Conservation (phyloP, 257 asterid species). For the Petrea volubilis region DNA sequence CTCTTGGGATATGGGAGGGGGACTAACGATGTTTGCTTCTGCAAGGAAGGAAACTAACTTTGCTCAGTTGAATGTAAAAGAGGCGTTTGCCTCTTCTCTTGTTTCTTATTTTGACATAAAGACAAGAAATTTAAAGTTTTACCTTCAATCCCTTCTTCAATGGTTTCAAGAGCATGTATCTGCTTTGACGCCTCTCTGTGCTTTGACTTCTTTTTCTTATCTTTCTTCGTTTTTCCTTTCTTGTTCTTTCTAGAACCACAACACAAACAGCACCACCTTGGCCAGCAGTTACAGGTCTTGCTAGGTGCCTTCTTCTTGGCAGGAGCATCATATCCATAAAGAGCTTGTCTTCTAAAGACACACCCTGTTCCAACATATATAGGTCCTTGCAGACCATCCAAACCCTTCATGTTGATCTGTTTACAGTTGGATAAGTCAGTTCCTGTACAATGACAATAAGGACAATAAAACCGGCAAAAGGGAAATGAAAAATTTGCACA, state of each 20-base stretch:
- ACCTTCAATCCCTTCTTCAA: conserved; percentile 68
- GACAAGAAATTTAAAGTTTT: neutral
- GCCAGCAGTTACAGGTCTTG: conserved; percentile 72
- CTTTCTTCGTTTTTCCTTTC: conserved; percentile 50
- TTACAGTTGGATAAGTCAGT: conserved; percentile 25
- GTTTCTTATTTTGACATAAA: neutral
- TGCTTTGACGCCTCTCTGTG: conserved; percentile 70
- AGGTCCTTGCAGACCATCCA: conserved; percentile 83
- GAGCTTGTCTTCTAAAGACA: conserved; percentile 74
- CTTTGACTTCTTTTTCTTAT: conserved; percentile 41
- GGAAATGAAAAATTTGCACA: conserved; percentile 17
- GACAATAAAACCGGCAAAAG: neutral
- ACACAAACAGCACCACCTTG: conserved; percentile 60
- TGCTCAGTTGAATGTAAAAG: neutral
- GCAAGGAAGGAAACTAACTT: conserved; percentile 17
- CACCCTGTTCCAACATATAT: conserved; percentile 79
- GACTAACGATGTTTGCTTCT: conserved; percentile 37
- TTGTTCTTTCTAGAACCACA: conserved; percentile 47
- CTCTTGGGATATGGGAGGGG: conserved; percentile 41
- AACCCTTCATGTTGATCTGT: conserved; percentile 80
- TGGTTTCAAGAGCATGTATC: conserved; percentile 70
- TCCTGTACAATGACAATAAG: neutral
- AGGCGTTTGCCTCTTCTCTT: neutral
- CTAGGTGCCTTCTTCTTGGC: conserved; percentile 55
- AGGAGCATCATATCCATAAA: conserved; percentile 66